Base-by-base conservation (phyloP, 2,329 filamentous ascomycete genomes). In the Cladobotryum mycophilum region DNA sequence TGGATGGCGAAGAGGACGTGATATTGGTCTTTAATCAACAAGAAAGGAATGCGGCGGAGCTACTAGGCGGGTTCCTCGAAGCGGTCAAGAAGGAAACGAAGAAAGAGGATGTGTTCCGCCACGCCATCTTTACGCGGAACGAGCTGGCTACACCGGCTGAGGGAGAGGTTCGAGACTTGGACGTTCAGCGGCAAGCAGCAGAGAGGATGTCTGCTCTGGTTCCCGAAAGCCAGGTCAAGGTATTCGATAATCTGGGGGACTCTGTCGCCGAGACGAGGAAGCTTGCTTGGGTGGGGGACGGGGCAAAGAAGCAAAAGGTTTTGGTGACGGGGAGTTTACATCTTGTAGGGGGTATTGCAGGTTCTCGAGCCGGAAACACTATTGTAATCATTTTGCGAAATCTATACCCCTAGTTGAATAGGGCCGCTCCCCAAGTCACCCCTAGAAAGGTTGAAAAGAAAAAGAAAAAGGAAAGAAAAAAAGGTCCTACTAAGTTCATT, bases 11-110 rank as follows among this genome's bases (percentile, higher is more conserved):
- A 0, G 63, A 64, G 7, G 47, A 56, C 22, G 68, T 73, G 41
- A 73, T 88, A 0, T 71, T 97, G 42, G 78, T 97, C 44, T 97
- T 97, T 75, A 96, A 96, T 67, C 92, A 96, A 67, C 89, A 96
- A 63, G 89, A 89, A 9, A 81, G 90, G 33, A 84, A 96, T 61
- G 87, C 88, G 5, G 70, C 73, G 4, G 73, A 78, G 14, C 76
- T 95, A 1, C 78, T 92, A 2, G 70, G 69, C 33, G 76, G 76
- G 0, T 72, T 96, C 2, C 74, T 89, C 50, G 64, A 72, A 9
- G 81, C 80, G 2, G 70, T 88, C 11, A 45, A 47, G 61, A 66
- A 42, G 54, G 69, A 49, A 61, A 70, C 51, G 45, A 75, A 48
- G 45, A 67, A 53, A 60, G 68, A 38, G 2, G 48, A 60, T 67